Evolutionary conservation across 1,139 yeast genomes (phyloP), one percentile per base, ranked within the genome.

Genomic region (Meyerozyma elateridarum): DNA sequence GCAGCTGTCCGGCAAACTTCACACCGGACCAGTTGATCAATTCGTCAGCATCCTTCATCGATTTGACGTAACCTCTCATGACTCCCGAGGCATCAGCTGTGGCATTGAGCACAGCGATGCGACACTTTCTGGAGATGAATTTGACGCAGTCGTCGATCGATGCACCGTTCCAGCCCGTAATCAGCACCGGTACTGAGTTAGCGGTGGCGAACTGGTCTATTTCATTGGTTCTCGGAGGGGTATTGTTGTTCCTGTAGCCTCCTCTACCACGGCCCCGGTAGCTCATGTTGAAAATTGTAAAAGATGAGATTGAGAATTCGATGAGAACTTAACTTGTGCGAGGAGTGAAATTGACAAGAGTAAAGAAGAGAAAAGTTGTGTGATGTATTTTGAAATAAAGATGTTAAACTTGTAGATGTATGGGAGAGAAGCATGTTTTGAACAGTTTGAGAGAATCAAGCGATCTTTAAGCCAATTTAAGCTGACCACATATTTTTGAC

Each of bases 111-210:
- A 88, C 64, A 2, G 66, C 59, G 9, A 83, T 67, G 35, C 73
- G 64, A 17, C 87, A 64, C 52, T 84, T 85, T 42, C 94, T 69
- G 30, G 79, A 70, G 9, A 88, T 61, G 54, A 87, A 88, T 28
- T 67, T 64, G 13, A 84, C 64, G 39, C 88, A 64, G 34, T 85
- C 93, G 29, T 77, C 82, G 40, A 67, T 68, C 8, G 81, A 56
- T 3, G 85, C 89, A 33, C 88, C 87, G 44, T 83, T 80, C 96
- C 96, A 88, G 28, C 88, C 87, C 32, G 71, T 62, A 12, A 87
- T 70, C 43, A 81, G 88, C 14, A 84, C 70, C 1, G 70, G 66
- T 3, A 73, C 56, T 20, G 64, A 43, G 38, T 61, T 70, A 30
- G 58, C 61, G 13, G 49, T 41, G 5, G 49, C 58, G 38, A 45